These are phyloP conservation scores for Umbilicus rupestris DNA, from an alignment of 164 flowering plant genomes.

Conservation along the genomic window DNA sequence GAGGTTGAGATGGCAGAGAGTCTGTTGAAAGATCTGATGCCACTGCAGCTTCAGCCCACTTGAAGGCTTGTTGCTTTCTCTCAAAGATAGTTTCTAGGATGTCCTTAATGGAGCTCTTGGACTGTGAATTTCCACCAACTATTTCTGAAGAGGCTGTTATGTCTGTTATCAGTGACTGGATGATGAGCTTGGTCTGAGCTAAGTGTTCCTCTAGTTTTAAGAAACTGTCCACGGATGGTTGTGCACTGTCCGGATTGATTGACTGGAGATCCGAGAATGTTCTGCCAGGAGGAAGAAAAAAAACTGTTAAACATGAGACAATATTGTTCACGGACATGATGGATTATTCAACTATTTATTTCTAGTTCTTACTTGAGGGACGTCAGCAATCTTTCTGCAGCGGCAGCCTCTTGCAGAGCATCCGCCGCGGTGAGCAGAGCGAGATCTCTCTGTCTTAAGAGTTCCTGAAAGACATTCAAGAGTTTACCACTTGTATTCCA, in stretches of 20 bases:
- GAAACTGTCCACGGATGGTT: slow-evolving; percentile 32
- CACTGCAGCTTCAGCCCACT: slow-evolving; percentile 58
- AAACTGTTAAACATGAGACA: not conserved
- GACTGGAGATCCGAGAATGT: slow-evolving; percentile 28
- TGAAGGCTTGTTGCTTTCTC: slow-evolving; percentile 41
- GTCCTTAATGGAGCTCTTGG: slow-evolving; percentile 25
- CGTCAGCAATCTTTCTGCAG: slow-evolving; percentile 49
- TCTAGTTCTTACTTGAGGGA: slow-evolving; percentile 36
- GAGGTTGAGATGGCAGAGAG: slow-evolving; percentile 14
- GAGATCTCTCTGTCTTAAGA: slow-evolving; percentile 39
- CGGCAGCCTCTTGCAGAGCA: slow-evolving; percentile 68
- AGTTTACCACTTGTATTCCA: not conserved
- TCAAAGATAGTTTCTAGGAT: slow-evolving; percentile 27
- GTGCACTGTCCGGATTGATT: slow-evolving; percentile 21
- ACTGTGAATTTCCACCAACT: slow-evolving; percentile 13
- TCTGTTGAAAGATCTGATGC: slow-evolving; percentile 45
- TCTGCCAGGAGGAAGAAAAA: slow-evolving; percentile 16
- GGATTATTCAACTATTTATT: slow-evolving; percentile 12
- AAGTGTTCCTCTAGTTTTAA: slow-evolving; percentile 42
- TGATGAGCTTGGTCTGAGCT: slow-evolving; percentile 21
- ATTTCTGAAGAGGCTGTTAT: slow-evolving; percentile 21
- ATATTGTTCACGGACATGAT: not conserved
- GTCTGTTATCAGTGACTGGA: slow-evolving; percentile 35
- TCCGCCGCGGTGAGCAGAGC: slow-evolving; percentile 54
- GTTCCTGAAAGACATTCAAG: slow-evolving; percentile 34